Base-by-base conservation (phyloP, 495 filamentous ascomycete genomes). In the Darksidea phi region DNA sequence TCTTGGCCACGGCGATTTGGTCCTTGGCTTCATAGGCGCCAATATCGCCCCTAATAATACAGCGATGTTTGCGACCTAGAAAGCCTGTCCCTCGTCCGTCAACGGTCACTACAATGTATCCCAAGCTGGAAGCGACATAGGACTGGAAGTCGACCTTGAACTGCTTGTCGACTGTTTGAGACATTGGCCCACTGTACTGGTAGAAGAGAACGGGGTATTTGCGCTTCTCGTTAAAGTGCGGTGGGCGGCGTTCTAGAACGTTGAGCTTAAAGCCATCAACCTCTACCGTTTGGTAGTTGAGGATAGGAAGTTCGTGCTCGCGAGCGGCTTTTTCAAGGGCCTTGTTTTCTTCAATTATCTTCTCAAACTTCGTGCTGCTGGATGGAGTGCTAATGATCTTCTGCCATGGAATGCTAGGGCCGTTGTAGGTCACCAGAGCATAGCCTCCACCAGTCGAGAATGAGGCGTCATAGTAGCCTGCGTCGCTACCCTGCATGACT, bases 51-150 rank as follows among this genome's bases (percentile, higher is more conserved):
- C 94, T 84, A 47, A 94, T 82, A 59, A 90, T 82, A 59, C 87
- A 88, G 54, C 94, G 86, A 50, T 90, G 84, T 75, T 88, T 79
- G 45, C 94, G 87, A 26, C 94, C 94, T 38, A 91, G 88, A 73
- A 82, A 96, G 15, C 94, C 94, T 0, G 95, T 97, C 37, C 94
- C 94, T 46, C 94, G 85, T 12, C 89, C 90, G 74, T 98, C 94
- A 18, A 98, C 87, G 0, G 95, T 97, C 32, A 98, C 88, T 41
- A 96, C 93, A 54, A 98, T 80, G 76, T 97, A 97, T n/a, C 90
- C 91, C 0, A 98, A 80, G 23, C 76, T 84, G 3, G 88, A 88
- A 28, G 94, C 90, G 46, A 97, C 74, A 71, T 94, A 97, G 0
- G 90, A 82, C 72, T 97, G 91, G 71, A 92, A 98, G 70, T 97